phyloP scores from a whole-genome alignment of 2,329 filamentous ascomycete species.

The Zymoseptoria brevis region DNA sequence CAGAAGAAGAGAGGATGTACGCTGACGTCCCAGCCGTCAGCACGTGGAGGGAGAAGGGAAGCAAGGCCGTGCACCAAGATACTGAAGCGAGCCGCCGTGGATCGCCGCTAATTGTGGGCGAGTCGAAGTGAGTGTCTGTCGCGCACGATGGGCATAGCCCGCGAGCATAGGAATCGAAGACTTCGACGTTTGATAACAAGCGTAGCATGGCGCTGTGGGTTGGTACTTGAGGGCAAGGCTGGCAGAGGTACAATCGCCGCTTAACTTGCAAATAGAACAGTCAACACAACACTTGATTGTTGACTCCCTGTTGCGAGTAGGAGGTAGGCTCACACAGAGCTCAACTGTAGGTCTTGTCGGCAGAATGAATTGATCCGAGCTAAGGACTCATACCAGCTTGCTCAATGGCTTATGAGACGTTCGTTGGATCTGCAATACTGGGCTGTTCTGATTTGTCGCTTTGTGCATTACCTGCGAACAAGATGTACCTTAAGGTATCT shows the following conservation, averaged over 20 bases:
- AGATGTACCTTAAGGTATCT: background rate
- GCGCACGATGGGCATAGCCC: background rate
- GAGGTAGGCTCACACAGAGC: no score
- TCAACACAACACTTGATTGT: background rate
- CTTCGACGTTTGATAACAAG: background rate
- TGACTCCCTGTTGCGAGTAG: no score
- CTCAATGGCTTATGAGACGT: no score
- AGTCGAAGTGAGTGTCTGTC: slow-evolving; percentile 6
- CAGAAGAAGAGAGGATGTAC: slow-evolving; percentile 77
- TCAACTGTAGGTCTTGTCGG: background rate
- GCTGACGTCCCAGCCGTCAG: slow-evolving; percentile 93
- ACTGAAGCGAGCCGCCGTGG: slow-evolving; percentile 15
- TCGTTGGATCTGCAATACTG: background rate
- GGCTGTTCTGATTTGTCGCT: background rate
- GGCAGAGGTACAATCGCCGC: background rate
- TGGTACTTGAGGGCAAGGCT: background rate
- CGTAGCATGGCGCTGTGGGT: background rate
- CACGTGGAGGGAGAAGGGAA: slow-evolving; percentile 92
- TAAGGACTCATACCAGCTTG: background rate
- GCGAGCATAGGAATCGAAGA: background rate
- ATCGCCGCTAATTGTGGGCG: slow-evolving; percentile 13
- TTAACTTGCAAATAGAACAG: background rate
- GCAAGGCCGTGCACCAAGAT: slow-evolving; percentile 73
- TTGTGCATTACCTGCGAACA: background rate
- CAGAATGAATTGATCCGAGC: background rate